A percentile compares a stretch with the other conserved stretches of the same genome.
Conservation (phyloP, 225 moss, liverwort and hornwort genomes). For the Neckera pumila region DNA sequence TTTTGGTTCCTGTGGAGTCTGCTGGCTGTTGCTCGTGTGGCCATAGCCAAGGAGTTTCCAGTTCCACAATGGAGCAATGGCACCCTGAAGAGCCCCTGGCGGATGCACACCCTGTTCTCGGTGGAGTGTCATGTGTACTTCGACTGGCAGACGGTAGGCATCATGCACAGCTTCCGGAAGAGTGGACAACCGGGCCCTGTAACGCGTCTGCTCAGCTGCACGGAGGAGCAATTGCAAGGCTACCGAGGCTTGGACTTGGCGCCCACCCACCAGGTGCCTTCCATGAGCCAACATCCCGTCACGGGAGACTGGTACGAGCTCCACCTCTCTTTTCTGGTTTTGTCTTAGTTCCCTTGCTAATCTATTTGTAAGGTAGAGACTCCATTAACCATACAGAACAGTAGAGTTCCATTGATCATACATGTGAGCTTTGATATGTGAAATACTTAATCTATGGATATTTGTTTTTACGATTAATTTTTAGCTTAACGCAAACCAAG, state of each 20-base stretch:
- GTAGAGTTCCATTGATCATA: neutral
- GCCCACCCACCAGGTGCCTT: conserved; percentile 74
- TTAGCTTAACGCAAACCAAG: neutral
- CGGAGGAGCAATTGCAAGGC: conserved; percentile 33
- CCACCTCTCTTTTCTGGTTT: neutral
- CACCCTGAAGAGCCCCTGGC: conserved; percentile 43
- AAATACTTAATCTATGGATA: neutral
- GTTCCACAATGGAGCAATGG: conserved; percentile 2
- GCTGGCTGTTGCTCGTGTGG: neutral
- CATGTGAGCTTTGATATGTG: neutral
- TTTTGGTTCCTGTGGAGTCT: neutral
- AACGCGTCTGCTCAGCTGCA: conserved; percentile 92
- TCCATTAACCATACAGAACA: neutral
- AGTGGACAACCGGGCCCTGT: conserved; percentile 68
- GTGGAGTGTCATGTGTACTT: conserved; percentile 84
- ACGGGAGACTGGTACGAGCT: conserved; percentile 65
- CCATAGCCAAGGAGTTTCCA: neutral
- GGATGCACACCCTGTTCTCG: conserved; percentile 91
- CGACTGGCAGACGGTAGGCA: conserved; percentile 93
- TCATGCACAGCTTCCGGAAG: conserved; percentile 91
- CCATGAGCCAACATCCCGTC: conserved; percentile 77
- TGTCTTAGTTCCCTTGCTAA: neutral
- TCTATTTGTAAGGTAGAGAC: neutral
- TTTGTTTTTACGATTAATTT: neutral
- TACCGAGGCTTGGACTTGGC: conserved; percentile 83